phyloP scores from a whole-genome alignment of 176 grass and related monocot genomes.

The Triticum turgidum region DNA sequence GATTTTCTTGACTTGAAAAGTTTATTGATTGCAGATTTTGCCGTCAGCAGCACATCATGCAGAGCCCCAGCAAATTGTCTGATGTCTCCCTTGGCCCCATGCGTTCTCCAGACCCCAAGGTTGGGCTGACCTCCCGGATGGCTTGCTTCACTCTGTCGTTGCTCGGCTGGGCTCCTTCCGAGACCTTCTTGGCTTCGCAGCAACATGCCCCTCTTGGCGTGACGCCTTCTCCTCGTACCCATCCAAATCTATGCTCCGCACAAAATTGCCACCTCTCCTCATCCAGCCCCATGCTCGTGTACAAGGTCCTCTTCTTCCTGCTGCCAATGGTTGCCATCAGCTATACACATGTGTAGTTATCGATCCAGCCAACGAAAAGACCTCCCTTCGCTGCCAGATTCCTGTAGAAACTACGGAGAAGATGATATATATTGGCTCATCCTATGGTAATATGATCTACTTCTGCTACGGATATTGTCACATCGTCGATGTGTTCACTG shows the following conservation, averaged over 20 bases:
- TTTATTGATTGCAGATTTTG: too few species aligned
- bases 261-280: neutral
- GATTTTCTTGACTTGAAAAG: too few species aligned
- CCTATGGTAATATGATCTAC: constrained; percentile 17
- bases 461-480: neutral
- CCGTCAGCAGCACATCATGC: too few species aligned
- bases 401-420: neutral
- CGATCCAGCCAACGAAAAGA: neutral
- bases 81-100: too few species aligned
- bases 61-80: too few species aligned
- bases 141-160: neutral
- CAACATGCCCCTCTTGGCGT: neutral
- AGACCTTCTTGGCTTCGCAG: neutral
- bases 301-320: neutral
- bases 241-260: neutral
- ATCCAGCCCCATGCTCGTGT: neutral
- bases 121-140: neutral
- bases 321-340: neutral
- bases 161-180: neutral
- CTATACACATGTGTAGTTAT: neutral
- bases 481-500: constrained; percentile 43
- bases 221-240: neutral
- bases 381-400: neutral
- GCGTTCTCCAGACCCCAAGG: neutral
- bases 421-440: neutral